Conservation (phyloP, 2,329 filamentous ascomycete genomes). For the Ilyonectria robusta region DNA sequence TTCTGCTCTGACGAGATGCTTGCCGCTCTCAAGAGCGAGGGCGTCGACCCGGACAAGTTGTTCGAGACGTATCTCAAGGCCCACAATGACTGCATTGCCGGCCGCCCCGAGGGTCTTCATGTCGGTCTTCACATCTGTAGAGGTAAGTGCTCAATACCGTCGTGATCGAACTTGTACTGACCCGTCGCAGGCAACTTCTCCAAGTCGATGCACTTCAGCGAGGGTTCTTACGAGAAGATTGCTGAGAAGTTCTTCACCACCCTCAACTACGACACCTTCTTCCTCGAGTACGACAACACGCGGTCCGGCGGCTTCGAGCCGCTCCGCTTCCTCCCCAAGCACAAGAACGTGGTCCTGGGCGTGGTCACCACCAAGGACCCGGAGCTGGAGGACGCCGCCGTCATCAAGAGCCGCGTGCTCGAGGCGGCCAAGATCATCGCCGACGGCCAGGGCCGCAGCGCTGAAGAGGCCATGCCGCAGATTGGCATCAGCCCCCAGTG, state of each 20-base stretch:
- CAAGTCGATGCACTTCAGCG: slow-evolving; percentile 73
- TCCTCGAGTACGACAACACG: slow-evolving; percentile 72
- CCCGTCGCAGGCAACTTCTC: slow-evolving; percentile 71
- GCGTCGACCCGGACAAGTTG: slow-evolving; percentile 74
- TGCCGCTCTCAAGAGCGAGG: slow-evolving; percentile 68
- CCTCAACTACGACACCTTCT: slow-evolving; percentile 73
- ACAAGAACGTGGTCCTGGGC: slow-evolving; percentile 75
- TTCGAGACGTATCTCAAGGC: slow-evolving; percentile 79
- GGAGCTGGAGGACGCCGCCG: slow-evolving; percentile 67
- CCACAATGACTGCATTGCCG: slow-evolving; percentile 78
- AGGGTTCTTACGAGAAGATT: slow-evolving; percentile 75
- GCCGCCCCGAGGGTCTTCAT: slow-evolving; percentile 75
- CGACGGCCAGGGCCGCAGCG: slow-evolving; percentile 71
- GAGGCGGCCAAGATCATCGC: slow-evolving; percentile 77
- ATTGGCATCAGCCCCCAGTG: slow-evolving; percentile 80
- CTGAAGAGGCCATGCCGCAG: slow-evolving; percentile 75
- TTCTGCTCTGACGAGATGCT: slow-evolving; percentile 80
- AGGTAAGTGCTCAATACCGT: slow-evolving; percentile 38
- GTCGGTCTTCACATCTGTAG: slow-evolving; percentile 76
- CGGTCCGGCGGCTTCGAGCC: slow-evolving; percentile 75
- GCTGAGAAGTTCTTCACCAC: slow-evolving; percentile 72
- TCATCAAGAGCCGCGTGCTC: slow-evolving; percentile 67
- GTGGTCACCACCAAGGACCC: slow-evolving; percentile 74
- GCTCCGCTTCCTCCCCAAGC: slow-evolving; percentile 68
- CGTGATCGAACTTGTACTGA: not conserved